Evolutionary conservation across 495 filamentous ascomycete species (phyloP).

Genomic region (Tuber borchii): DNA sequence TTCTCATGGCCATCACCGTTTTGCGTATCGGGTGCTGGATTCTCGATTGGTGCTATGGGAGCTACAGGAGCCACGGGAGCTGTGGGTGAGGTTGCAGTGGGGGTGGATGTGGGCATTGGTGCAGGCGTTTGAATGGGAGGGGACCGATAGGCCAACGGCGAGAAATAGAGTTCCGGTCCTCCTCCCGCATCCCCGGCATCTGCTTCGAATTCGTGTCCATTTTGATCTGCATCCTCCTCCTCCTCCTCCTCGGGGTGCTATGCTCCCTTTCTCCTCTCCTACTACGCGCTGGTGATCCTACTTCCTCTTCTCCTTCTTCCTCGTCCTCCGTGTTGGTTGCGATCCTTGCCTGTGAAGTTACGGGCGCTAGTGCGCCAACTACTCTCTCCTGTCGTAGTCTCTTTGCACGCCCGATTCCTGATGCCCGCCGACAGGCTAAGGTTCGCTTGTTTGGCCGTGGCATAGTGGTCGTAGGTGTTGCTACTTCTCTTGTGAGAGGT

Average conservation of each 20-base stretch:
- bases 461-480: constrained; percentile 10
- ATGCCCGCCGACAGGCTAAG: constrained; percentile 18
- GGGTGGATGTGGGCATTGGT: neutral
- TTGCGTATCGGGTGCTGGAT: neutral
- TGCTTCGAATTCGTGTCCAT: constrained; percentile 1
- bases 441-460: constrained; percentile 25
- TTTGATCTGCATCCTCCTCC: neutral
- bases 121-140: neutral
- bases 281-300: constrained; percentile 7
- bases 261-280: neutral
- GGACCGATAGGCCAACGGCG: neutral
- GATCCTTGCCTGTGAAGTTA: neutral
- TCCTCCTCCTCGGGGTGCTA: neutral
- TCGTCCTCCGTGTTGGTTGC: neutral
- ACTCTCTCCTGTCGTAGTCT: neutral
- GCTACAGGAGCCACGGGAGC: constrained; percentile 1
- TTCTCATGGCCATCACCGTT: constrained; percentile 1
- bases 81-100: neutral
- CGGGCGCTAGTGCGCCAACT: neutral
- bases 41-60: neutral
- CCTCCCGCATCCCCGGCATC: neutral
- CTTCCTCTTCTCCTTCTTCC: neutral
- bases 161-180: constrained; percentile 1
- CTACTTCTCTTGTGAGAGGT: neutral
- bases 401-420: neutral